Conservation (phyloP, 2,329 filamentous ascomycete genomes). For the Sporothrix humicola region DNA sequence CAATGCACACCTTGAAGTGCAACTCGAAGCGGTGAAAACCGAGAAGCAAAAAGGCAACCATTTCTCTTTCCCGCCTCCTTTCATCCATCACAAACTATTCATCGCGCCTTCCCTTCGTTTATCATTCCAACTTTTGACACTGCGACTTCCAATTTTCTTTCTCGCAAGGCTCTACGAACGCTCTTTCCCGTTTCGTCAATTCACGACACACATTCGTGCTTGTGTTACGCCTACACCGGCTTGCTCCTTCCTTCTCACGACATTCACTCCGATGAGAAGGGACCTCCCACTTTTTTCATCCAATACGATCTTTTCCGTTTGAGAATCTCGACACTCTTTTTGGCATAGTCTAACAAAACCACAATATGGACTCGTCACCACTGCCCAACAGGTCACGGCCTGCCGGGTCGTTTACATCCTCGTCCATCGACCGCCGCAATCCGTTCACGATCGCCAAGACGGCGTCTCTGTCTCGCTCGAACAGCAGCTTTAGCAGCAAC, state of each 20-base stretch:
- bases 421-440: constrained; percentile 25
- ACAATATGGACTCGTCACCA: constrained; percentile 36
- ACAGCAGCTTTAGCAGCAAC: constrained; percentile 26
- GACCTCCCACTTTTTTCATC: background rate
- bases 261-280: background rate
- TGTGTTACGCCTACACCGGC: background rate
- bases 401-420: constrained; percentile 18
- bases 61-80: background rate
- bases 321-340: background rate
- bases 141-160: background rate
- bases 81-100: too few relatives aligned
- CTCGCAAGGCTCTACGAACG: background rate
- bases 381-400: constrained; percentile 34
- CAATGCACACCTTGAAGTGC: background rate
- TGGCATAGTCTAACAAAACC: background rate
- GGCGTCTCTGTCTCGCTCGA: constrained; percentile 30
- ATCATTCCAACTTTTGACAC: background rate
- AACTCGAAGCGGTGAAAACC: background rate
- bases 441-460: constrained; percentile 35
- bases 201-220: background rate
- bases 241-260: background rate
- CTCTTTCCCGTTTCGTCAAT: background rate
- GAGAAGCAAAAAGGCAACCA: background rate
- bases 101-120: background rate
- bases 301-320: background rate